These are phyloP conservation scores for Populus trichocarpa DNA, from an alignment of 441 rosid species.

Conservation along the genomic window DNA sequence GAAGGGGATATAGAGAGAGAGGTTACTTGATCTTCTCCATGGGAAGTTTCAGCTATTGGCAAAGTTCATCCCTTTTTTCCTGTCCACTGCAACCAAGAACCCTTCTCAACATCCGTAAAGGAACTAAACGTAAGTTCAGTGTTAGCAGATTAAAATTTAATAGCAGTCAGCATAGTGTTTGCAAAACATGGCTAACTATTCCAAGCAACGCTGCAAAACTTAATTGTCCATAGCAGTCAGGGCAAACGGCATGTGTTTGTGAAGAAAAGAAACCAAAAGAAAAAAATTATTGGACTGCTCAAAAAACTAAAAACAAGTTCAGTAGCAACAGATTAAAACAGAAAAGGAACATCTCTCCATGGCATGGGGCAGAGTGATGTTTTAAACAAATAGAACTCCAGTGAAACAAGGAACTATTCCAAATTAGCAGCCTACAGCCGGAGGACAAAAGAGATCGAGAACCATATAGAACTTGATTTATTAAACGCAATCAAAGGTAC, in stretches of 20 bases:
- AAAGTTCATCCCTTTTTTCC: neutral
- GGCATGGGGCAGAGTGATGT: neutral
- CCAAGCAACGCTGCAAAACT: too few relatives aligned
- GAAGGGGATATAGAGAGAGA: neutral
- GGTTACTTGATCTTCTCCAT: neutral
- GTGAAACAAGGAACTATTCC: neutral
- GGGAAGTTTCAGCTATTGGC: too few relatives aligned
- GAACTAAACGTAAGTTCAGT: neutral
- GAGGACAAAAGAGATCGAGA: too few relatives aligned
- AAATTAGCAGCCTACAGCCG: too few relatives aligned
- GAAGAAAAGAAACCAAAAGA: too few relatives aligned
- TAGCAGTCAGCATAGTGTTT: too few relatives aligned
- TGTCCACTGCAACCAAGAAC: constrained; percentile 48
- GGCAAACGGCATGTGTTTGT: too few relatives aligned
- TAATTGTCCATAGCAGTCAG: too few relatives aligned
- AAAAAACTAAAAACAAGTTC: too few relatives aligned
- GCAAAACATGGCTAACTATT: too few relatives aligned
- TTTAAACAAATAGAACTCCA: neutral
- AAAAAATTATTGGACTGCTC: too few relatives aligned
- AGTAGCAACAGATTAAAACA: too few relatives aligned
- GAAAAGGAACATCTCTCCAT: neutral
- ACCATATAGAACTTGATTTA: neutral
- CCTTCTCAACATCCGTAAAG: neutral
- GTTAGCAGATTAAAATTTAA: neutral
- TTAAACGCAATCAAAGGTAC: neutral